Percentiles rank a stretch among this genome's conserved stretches.
Evolutionary conservation across 176 grass and related monocot species (phyloP).

Genomic region (Aegilops speltoides): DNA sequence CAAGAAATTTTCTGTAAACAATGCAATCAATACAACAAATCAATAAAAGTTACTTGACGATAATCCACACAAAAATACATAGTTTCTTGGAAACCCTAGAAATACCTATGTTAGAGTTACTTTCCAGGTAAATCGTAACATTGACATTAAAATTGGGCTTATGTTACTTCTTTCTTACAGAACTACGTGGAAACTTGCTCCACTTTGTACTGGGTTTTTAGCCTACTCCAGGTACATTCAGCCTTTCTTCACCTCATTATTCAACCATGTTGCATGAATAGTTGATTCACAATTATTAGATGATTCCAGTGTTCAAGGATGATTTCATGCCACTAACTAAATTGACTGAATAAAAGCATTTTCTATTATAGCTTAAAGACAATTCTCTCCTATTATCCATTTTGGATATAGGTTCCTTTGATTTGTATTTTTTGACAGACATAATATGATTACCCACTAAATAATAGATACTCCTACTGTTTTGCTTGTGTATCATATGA

Average conservation of each 20-base stretch:
- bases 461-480: not conserved
- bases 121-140: not conserved
- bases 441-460: too few species aligned
- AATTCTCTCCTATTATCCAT: not conserved
- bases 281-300: not conserved
- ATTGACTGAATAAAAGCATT: not conserved
- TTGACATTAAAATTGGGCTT: not conserved
- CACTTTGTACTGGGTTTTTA: slow-evolving; percentile 63
- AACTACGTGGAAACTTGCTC: slow-evolving; percentile 62
- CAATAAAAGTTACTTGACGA: too few species aligned
- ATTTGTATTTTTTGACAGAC: not conserved
- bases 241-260: not conserved
- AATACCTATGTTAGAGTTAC: too few species aligned
- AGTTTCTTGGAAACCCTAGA: too few species aligned
- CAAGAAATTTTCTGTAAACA: too few species aligned
- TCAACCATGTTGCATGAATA: not conserved
- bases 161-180: slow-evolving; percentile 25
- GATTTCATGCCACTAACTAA: not conserved
- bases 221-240: slow-evolving; percentile 62
- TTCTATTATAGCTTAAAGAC: not conserved
- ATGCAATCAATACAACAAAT: too few species aligned
- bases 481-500: not conserved
- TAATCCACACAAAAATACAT: too few species aligned
- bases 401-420: not conserved
- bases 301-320: not conserved